Base-by-base conservation (phyloP, 805 yeast species). In the Cyberlindnera misumaiensis region DNA sequence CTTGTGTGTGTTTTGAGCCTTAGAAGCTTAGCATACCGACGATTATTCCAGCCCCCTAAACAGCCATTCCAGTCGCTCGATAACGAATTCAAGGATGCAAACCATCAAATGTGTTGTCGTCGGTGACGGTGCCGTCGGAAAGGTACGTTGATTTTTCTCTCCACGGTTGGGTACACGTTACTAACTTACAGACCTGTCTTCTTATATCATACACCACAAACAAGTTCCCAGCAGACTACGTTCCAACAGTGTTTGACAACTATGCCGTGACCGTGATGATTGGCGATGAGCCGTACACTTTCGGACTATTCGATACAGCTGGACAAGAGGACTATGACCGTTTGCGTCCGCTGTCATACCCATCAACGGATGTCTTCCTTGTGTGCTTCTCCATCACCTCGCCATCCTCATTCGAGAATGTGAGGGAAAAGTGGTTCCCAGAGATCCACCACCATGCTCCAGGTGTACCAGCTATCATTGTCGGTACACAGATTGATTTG, bases 61-160 rank as follows among this genome's bases (percentile, higher is more conserved):
- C 24, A 20, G 8, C 5, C 24, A 20, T 20, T 20, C 17, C 31
- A 13, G 17, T 29, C 38, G 28, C 15, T 14, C 11, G 33, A 28
- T 18, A 13, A 32, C 22, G 11, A 6, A 17, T 17, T 12, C 22
- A 32, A 30, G n/a, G 26, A 68, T 68, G 74, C 72, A 68, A 55
- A 68, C 74, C 35, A 63, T 84, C 63, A 90, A 90, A 67, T 93
- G 97, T 73, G 97, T 93, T 49, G 97, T 90, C 49, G 97, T 93
- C 40, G 98, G 98, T 49, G 98, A 93, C 68, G 98, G 98, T 85
- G 97, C 97, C 52, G 97, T 93, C 47, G 98, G 98, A 54, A 90
- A 88, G 59, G 72, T 67, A 42, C 38, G 68, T 56, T 15, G 43
- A 11, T 16, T 28, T 10, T 25, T 25, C 17, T 17, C 31, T 30